A percentile compares a stretch with the other conserved stretches of the same genome.
phyloP scores from a whole-genome alignment of 768 basidiomycete species.

The Suillus occidentalis region DNA sequence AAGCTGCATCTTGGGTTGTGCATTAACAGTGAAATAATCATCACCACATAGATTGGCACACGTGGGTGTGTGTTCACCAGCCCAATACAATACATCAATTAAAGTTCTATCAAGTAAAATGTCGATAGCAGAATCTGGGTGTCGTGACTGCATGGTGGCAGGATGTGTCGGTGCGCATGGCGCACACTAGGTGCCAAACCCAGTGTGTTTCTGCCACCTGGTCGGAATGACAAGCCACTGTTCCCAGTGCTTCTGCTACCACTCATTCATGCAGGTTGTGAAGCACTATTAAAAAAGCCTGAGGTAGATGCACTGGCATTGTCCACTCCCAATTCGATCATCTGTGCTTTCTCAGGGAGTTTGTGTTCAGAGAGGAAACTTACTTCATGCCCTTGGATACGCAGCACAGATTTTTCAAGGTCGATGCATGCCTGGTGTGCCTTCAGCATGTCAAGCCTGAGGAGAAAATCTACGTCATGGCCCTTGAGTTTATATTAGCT shows the following conservation, averaged over 20 bases:
- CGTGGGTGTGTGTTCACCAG: too few relatives aligned
- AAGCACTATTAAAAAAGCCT: constrained; percentile 12
- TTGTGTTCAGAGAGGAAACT: constrained; percentile 92
- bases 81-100: too few relatives aligned
- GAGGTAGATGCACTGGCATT: constrained; percentile 24
- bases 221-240: constrained; percentile 21
- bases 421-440: constrained; percentile 97
- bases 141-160: constrained; percentile 20
- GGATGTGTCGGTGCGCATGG: constrained; percentile 24
- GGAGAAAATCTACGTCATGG: constrained; percentile 88
- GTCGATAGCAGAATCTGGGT: constrained; percentile 62
- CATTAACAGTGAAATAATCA: too few relatives aligned
- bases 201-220: constrained; percentile 70
- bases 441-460: constrained; percentile 99
- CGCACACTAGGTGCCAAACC: constrained; percentile 41
- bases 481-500: constrained; percentile 49
- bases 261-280: constrained; percentile 14
- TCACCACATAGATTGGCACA: too few relatives aligned
- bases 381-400: constrained; percentile 91
- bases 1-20: too few relatives aligned
- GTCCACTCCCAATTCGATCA: constrained; percentile 33
- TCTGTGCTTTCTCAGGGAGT: constrained; percentile 78
- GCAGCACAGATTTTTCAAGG: constrained; percentile 81
- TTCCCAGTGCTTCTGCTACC: constrained; percentile 14
- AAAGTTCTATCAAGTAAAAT: too few relatives aligned